A percentile compares a stretch with the other conserved stretches of the same genome.
phyloP scores from a whole-genome alignment of 2,329 filamentous ascomycete genomes.

The Dryadomyces quercus-mongolicae region DNA sequence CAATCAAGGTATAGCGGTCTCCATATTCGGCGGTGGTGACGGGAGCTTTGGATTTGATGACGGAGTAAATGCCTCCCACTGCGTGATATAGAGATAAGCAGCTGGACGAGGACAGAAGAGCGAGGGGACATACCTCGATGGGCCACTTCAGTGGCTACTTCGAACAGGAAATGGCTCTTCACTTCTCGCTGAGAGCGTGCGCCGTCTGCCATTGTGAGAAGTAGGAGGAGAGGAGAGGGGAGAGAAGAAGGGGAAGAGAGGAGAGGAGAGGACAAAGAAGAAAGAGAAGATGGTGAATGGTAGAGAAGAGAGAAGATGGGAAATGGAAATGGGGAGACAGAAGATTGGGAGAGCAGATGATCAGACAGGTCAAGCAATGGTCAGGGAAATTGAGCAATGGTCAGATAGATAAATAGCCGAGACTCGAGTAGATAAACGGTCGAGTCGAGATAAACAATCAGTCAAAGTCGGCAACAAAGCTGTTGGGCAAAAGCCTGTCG shows the following conservation, averaged over 20 bases:
- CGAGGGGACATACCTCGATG: slow-evolving; percentile 60
- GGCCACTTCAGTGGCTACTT: slow-evolving; percentile 92
- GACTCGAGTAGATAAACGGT: too few species aligned
- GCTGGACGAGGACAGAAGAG: background rate
- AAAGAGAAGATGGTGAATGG: too few species aligned
- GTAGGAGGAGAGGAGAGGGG: slow-evolving; percentile 2
- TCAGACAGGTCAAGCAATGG: background rate
- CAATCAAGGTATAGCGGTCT: slow-evolving; percentile 89
- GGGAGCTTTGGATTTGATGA: slow-evolving; percentile 96
- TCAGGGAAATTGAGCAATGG: background rate
- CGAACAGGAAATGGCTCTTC: slow-evolving; percentile 91
- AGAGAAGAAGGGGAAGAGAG: background rate
- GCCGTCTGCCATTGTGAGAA: slow-evolving; percentile 21
- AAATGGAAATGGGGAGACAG: background rate
- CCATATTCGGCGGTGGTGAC: slow-evolving; percentile 98
- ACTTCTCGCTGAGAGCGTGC: slow-evolving; percentile 52
- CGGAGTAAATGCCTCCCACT: slow-evolving; percentile 98
- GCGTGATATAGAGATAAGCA: background rate
- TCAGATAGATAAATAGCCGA: background rate
- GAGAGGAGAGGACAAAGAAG: background rate
- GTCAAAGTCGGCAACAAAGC: background rate
- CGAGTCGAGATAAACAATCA: background rate
- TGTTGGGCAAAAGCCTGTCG: background rate
- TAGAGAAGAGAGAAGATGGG: background rate
- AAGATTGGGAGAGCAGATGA: background rate